phyloP scores from a whole-genome alignment of 2,329 filamentous ascomycete genomes.

The Penicillium sp. region DNA sequence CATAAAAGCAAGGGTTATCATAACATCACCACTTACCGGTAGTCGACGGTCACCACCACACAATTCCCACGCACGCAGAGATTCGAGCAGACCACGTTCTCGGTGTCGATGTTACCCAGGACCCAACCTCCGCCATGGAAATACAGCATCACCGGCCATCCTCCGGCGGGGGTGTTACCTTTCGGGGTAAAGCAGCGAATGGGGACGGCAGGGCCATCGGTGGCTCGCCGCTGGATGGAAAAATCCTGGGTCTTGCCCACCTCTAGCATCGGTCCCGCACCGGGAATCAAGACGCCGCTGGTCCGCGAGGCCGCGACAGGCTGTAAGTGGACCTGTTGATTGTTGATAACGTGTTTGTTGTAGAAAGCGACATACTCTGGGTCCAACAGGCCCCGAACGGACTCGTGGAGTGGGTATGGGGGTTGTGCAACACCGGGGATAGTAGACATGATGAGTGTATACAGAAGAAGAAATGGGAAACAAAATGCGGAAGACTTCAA shows the following conservation, averaged over 20 bases:
- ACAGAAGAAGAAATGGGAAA: background rate
- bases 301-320: slow-evolving; percentile 51
- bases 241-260: slow-evolving; percentile 49
- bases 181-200: slow-evolving; percentile 51
- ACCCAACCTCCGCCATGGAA: slow-evolving; percentile 59
- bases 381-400: slow-evolving; percentile 45
- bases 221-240: slow-evolving; percentile 42
- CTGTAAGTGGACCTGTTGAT: slow-evolving; percentile 53
- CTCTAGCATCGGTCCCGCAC: slow-evolving; percentile 47
- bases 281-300: slow-evolving; percentile 51
- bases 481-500: background rate
- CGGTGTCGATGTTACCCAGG: slow-evolving; percentile 54
- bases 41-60: slow-evolving; percentile 55
- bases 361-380: slow-evolving; percentile 53
- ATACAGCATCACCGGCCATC: slow-evolving; percentile 56
- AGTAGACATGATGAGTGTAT: slow-evolving; percentile 5
- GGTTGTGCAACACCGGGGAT: slow-evolving; percentile 25
- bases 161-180: slow-evolving; percentile 41
- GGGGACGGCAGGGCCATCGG: slow-evolving; percentile 46
- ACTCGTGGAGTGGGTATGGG: slow-evolving; percentile 49
- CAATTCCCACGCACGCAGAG: slow-evolving; percentile 49
- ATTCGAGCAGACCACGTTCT: slow-evolving; percentile 55
- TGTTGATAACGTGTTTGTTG: slow-evolving; percentile 49
- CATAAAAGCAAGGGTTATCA: background rate
- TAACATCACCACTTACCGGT: slow-evolving; percentile 41